Evolutionary conservation across 75 land plant species (phyloP).

Genomic region (Cupressus sempervirens): DNA sequence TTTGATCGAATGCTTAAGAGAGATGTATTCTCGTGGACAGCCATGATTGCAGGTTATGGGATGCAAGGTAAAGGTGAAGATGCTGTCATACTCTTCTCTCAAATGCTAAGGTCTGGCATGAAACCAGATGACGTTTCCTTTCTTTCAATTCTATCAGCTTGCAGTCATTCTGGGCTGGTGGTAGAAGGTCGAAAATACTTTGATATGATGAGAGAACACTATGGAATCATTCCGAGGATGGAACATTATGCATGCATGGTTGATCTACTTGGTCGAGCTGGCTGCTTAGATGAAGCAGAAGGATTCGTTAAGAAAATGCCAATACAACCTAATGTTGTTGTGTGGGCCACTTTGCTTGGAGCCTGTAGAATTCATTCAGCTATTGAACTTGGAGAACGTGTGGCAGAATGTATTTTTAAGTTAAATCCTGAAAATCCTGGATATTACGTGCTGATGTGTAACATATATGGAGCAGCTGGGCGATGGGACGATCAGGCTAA

Average conservation of each 20-base stretch:
- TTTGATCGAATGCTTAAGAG: constrained; percentile 27
- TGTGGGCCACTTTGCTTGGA: constrained; percentile 39
- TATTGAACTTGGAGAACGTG: constrained; percentile 30
- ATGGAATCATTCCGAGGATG: neutral
- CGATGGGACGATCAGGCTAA: constrained; percentile 22
- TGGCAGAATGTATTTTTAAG: constrained; percentile 22
- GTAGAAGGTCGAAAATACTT: neutral
- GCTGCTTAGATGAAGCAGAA: constrained; percentile 21
- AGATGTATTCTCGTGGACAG: constrained; percentile 48
- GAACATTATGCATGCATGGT: constrained; percentile 7
- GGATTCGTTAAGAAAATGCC: constrained; percentile 41
- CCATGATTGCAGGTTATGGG: constrained; percentile 51
- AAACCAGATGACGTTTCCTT: constrained; percentile 38
- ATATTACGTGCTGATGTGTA: constrained; percentile 24
- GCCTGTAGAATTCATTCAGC: constrained; percentile 32
- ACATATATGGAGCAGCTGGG: constrained; percentile 24
- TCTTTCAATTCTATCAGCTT: constrained; percentile 43
- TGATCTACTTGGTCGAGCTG: constrained; percentile 10
- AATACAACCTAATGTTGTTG: constrained; percentile 26
- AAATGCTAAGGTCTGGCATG: constrained; percentile 26
- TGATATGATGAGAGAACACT: constrained; percentile 2
- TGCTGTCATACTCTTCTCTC: constrained; percentile 30
- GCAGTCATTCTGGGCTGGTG: constrained; percentile 36
- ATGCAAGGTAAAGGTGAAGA: constrained; percentile 31
- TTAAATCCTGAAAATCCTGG: constrained; percentile 19